These are phyloP conservation scores for Thelephora ganbajun DNA, from an alignment of 768 basidiomycete genomes.

Conservation along the genomic window DNA sequence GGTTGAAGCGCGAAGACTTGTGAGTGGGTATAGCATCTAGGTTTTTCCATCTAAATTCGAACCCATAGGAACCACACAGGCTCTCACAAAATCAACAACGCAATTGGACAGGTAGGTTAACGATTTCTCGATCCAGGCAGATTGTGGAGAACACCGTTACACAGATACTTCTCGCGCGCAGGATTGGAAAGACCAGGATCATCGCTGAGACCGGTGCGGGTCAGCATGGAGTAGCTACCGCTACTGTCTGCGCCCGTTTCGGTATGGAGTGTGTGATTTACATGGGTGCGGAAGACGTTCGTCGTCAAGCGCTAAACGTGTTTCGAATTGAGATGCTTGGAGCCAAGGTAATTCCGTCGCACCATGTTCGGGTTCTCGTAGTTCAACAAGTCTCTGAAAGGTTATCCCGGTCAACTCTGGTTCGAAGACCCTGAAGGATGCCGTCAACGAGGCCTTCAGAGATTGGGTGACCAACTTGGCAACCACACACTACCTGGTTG, in stretches of 20 bases:
- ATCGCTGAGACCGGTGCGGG: conserved; percentile 99
- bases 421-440: conserved; percentile 91
- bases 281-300: conserved; percentile 97
- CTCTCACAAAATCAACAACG: conserved; percentile 99
- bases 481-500: conserved; percentile 92
- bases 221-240: conserved; percentile 97
- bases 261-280: conserved; percentile 91
- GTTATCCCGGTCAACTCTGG: conserved; percentile 92
- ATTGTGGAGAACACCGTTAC: background rate
- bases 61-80: conserved; percentile 81
- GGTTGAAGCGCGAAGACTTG: conserved; percentile 95
- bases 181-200: conserved; percentile 91
- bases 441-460: conserved; percentile 95
- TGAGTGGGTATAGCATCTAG: conserved; percentile 20
- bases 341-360: conserved; percentile 42
- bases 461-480: conserved; percentile 97
- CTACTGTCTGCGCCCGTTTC: conserved; percentile 95
- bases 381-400: conserved; percentile 21
- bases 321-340: conserved; percentile 98
- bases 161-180: conserved; percentile 84
- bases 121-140: background rate
- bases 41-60: conserved; percentile 2
- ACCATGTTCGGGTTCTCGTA: background rate
- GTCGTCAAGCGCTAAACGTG: conserved; percentile 91
- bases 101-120: conserved; percentile 74